Percentiles rank a stretch among this genome's conserved stretches.
These are phyloP conservation scores for Scutellaria galericulata DNA, from an alignment of 257 asterid genomes.

Conservation along the genomic window DNA sequence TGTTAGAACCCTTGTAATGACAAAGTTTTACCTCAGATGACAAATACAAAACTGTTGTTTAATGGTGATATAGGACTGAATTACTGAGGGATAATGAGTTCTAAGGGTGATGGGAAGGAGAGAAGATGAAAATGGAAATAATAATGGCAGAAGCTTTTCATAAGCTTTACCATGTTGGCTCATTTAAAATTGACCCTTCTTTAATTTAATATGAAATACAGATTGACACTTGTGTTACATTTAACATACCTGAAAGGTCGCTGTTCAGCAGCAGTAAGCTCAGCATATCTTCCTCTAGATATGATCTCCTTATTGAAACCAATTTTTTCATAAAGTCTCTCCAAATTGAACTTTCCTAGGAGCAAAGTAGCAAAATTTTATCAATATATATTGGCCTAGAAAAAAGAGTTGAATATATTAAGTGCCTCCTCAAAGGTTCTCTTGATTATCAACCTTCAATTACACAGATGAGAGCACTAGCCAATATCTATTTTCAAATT, in stretches of 20 bases:
- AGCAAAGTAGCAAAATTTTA: constrained; percentile 35
- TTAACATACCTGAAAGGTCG: constrained; percentile 80
- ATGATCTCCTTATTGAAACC: constrained; percentile 94
- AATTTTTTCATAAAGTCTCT: constrained; percentile 75
- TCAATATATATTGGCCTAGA: constrained; percentile 10
- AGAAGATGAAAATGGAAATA: constrained; percentile 5
- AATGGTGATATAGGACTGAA: background rate
- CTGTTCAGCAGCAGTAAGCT: constrained; percentile 92
- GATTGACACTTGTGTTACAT: background rate
- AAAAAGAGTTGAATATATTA: constrained; percentile 14
- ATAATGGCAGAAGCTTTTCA: background rate
- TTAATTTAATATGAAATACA: constrained; percentile 14
- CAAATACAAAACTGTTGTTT: background rate
- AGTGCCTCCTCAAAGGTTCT: background rate
- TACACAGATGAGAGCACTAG: background rate
- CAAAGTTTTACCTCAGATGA: background rate
- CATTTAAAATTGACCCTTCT: constrained; percentile 15
- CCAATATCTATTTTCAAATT: constrained; percentile 7
- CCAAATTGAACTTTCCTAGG: constrained; percentile 89
- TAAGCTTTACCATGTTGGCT: constrained; percentile 9
- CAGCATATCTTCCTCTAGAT: constrained; percentile 89
- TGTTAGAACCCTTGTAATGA: background rate
- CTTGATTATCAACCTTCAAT: constrained; percentile 9
- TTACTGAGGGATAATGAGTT: constrained; percentile 1
- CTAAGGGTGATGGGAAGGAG: constrained; percentile 1